Evolutionary conservation across 345 rosid genomes (phyloP), one percentile per base, ranked within the genome.

Genomic region (Salix viminalis): DNA sequence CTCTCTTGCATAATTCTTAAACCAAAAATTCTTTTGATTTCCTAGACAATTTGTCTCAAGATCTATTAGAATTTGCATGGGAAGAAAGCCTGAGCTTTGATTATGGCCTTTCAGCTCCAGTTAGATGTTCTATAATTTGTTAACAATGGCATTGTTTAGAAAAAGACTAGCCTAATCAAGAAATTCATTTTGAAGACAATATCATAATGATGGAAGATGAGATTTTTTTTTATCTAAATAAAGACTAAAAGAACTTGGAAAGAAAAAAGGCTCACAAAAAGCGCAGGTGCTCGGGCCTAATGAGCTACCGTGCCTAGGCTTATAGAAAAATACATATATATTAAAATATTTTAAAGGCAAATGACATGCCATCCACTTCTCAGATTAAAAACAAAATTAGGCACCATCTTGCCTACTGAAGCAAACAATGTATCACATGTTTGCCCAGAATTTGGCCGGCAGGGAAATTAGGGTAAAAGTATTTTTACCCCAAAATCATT

Each of bases 341-440:
- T 30, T 2, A 30, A 30, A 30, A 30, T 30, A 30, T 30, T 30
- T 30, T 30, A 30, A 30, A 30, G 32, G 32, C 32, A 30, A 30
- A 30, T 30, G 32, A 30, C 32, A 30, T 30, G 32, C 4, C 32
- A 30, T 30, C 4, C 32, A 30, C 32, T 30, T 30, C 32, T 30
- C 32, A 3, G 32, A 30, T 30, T 30, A 32, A 32, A 32, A 32
- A 32, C 34, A 50, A 50, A 1, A 50, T 5, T 0, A 0, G 1
- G 9, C 19, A 19, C 5, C n/a, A 1, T 0, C 0, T 18, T 2
- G 0, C 2, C 1, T 50, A 5, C 0, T 50, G 4, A 18, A 50
- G 9, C 3, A 18, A 1, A 50, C 0, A 7, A 50, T 0, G 2
- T 6, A 2, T 15, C 0, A 1, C 8, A 0, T 3, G 0, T 50